Conservation (phyloP, 2,329 filamentous ascomycete species). For the Fusarium scirpi region DNA sequence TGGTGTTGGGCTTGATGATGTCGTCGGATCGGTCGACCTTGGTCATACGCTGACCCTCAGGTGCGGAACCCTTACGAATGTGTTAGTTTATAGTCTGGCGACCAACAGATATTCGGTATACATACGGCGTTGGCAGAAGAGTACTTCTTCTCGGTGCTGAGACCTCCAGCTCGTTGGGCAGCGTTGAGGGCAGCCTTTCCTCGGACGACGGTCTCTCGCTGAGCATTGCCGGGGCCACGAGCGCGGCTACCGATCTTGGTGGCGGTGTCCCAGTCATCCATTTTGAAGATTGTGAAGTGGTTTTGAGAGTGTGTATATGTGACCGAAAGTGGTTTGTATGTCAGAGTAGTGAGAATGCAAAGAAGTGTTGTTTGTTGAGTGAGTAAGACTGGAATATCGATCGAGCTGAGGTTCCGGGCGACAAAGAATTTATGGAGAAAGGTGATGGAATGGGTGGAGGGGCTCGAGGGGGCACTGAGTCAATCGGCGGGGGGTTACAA, state of each 20-base stretch:
- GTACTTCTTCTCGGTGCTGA: slow-evolving; percentile 93
- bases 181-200: slow-evolving; percentile 88
- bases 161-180: slow-evolving; percentile 80
- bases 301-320: slow-evolving; percentile 24
- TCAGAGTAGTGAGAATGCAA: background rate
- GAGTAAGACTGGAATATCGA: slow-evolving; percentile 32
- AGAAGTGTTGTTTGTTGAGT: slow-evolving; percentile 32
- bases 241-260: slow-evolving; percentile 95
- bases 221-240: slow-evolving; percentile 72
- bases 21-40: slow-evolving; percentile 98
- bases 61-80: slow-evolving; percentile 44
- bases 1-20: slow-evolving; percentile 95
- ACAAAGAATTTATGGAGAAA: slow-evolving; percentile 48
- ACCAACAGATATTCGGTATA: background rate
- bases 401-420: slow-evolving; percentile 35
- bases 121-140: slow-evolving; percentile 74
- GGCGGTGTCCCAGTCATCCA: slow-evolving; percentile 84
- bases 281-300: slow-evolving; percentile 58
- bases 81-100: slow-evolving; percentile 28
- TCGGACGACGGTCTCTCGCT: slow-evolving; percentile 89
- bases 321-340: background rate
- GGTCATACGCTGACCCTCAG: slow-evolving; percentile 93
- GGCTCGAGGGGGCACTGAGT: slow-evolving; percentile 50
- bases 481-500: slow-evolving; percentile 52
- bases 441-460: slow-evolving; percentile 50